phyloP scores from a whole-genome alignment of 2,329 filamentous ascomycete species.

The Stylonectria norvegica region DNA sequence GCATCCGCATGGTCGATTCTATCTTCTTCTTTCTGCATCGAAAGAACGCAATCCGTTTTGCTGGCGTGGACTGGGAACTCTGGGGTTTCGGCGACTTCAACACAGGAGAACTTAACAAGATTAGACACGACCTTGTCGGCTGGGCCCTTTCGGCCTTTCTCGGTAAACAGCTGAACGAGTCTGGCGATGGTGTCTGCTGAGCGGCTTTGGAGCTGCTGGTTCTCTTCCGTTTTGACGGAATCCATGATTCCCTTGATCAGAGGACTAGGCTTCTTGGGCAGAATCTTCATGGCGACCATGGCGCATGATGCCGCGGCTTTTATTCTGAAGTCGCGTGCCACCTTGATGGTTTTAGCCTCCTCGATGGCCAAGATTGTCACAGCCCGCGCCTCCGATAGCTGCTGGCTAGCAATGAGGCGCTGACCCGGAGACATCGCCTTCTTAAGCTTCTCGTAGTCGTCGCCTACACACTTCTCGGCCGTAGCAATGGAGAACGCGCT shows the following conservation, averaged over 20 bases:
- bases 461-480: conserved; percentile 80
- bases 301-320: conserved; percentile 83
- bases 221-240: conserved; percentile 93
- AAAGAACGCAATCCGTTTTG: conserved; percentile 79
- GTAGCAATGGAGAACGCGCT: conserved; percentile 86
- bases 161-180: conserved; percentile 82
- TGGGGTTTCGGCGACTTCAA: conserved; percentile 95
- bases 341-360: conserved; percentile 76
- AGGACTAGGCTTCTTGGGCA: conserved; percentile 89
- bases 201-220: conserved; percentile 78
- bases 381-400: conserved; percentile 72
- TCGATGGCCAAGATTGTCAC: conserved; percentile 69
- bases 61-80: conserved; percentile 83
- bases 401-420: conserved; percentile 75
- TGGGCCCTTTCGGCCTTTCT: conserved; percentile 73
- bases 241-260: conserved; percentile 99
- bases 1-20: conserved; percentile 88
- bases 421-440: conserved; percentile 86
- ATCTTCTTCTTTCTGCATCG: conserved; percentile 95
- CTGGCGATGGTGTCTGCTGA: conserved; percentile 81
- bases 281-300: conserved; percentile 77
- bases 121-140: conserved; percentile 96
- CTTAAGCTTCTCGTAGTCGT: conserved; percentile 85
- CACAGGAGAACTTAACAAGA: conserved; percentile 93
- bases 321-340: conserved; percentile 79